Evolutionary conservation across 179 eudicot species (phyloP).

Genomic region (Pouteria campechiana): DNA sequence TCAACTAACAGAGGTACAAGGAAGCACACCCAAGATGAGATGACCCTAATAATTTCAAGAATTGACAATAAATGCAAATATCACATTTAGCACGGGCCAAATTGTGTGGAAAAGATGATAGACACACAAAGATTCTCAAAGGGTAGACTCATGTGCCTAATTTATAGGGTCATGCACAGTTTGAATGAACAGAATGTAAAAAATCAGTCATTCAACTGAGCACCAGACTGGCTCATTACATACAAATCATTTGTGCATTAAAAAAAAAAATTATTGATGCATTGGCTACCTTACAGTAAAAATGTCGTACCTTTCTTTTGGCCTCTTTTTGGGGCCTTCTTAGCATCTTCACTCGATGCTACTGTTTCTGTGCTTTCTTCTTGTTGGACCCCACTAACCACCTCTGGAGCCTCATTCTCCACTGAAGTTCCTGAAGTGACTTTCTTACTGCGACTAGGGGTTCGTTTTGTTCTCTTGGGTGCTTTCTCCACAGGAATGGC

Average conservation of each 20-base stretch:
- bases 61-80: neutral
- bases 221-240: neutral
- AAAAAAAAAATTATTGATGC: neutral
- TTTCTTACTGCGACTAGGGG: slow-evolving; percentile 38
- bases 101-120: neutral
- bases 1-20: neutral
- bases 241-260: neutral
- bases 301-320: slow-evolving; percentile 55
- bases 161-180: no score
- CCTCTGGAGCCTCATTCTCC: slow-evolving; percentile 13
- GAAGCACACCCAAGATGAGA: neutral
- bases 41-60: neutral
- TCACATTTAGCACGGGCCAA: no score
- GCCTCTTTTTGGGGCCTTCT: slow-evolving; percentile 43
- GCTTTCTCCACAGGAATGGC: slow-evolving; percentile 21
- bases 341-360: slow-evolving; percentile 14
- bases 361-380: slow-evolving; percentile 17
- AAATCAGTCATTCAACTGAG: no score
- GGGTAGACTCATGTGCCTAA: neutral
- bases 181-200: no score
- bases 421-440: slow-evolving; percentile 18
- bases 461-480: slow-evolving; percentile 19
- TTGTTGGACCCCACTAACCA: slow-evolving; percentile 11
- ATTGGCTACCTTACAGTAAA: no score
- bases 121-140: neutral